Conservation (phyloP, 2,329 filamentous ascomycete species). For the Hymenoscyphus albidus region DNA sequence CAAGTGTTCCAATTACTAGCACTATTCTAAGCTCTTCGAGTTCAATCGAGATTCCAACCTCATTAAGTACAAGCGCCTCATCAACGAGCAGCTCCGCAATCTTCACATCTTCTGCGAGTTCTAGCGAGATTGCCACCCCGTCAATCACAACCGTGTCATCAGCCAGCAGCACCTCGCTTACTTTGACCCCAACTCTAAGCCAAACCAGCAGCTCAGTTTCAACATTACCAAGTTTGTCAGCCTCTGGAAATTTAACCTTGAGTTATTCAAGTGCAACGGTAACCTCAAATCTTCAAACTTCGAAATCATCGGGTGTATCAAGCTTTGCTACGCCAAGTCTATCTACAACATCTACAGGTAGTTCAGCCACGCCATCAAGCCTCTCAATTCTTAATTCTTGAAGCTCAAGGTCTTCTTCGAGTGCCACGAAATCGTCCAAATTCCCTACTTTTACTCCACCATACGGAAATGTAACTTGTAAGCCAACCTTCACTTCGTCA, state of each 20-base stretch:
- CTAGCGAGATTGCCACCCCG: background rate
- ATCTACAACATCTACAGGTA: too few relatives aligned
- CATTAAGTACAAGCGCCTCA: background rate
- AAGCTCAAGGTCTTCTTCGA: background rate
- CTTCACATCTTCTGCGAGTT: background rate
- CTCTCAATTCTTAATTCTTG: background rate
- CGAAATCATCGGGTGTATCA: too few relatives aligned
- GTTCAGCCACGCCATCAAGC: too few relatives aligned
- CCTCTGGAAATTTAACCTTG: too few relatives aligned
- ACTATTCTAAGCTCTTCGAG: background rate
- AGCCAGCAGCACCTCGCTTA: background rate
- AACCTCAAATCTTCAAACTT: too few relatives aligned
- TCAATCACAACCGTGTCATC: background rate
- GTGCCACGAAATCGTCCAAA: background rate
- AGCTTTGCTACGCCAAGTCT: too few relatives aligned
- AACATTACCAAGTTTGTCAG: too few relatives aligned
- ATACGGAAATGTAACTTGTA: background rate
- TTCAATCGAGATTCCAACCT: background rate
- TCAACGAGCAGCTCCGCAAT: background rate
- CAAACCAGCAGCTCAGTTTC: too few relatives aligned
- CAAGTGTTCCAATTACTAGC: background rate
- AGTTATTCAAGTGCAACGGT: too few relatives aligned
- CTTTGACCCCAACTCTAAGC: too few relatives aligned
- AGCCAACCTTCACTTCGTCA: background rate
- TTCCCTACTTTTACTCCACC: constrained; percentile 9